Evolutionary conservation across 805 yeast genomes (phyloP).

Genomic region (Kodamaea neixiangensis): DNA sequence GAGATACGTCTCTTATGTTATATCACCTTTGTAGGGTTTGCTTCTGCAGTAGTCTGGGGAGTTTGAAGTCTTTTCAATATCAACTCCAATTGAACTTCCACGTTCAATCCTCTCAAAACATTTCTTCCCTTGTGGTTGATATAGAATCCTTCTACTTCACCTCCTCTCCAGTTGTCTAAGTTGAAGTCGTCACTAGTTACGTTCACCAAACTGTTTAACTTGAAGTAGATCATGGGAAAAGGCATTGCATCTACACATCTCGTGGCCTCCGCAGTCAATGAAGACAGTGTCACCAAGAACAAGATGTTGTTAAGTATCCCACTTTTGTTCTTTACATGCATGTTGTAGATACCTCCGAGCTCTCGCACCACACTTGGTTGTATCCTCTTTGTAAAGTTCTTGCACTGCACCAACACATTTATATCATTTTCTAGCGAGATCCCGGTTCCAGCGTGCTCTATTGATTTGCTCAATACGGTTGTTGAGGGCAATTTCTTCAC

Average conservation of each 20-base stretch:
- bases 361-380: constrained; percentile 53
- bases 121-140: constrained; percentile 39
- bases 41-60: neutral
- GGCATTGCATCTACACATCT: constrained; percentile 45
- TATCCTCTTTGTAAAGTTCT: constrained; percentile 46
- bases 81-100: constrained; percentile 25
- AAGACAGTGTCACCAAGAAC: constrained; percentile 50
- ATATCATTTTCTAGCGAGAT: constrained; percentile 33
- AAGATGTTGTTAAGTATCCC: constrained; percentile 22
- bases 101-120: constrained; percentile 31
- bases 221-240: constrained; percentile 48
- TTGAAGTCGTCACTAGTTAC: constrained; percentile 26
- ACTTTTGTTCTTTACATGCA: constrained; percentile 27
- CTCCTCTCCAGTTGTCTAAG: constrained; percentile 40
- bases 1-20: too few relatives aligned
- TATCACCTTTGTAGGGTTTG: neutral
- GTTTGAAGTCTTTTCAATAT: neutral
- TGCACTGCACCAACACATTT: constrained; percentile 55
- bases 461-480: constrained; percentile 20
- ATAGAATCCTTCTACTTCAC: constrained; percentile 34
- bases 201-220: constrained; percentile 35
- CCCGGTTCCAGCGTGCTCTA: constrained; percentile 16
- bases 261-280: constrained; percentile 49
- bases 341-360: constrained; percentile 51
- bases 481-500: constrained; percentile 10